Base-by-base conservation (phyloP, 2,329 filamentous ascomycete species). In the Fusarium nanum region DNA sequence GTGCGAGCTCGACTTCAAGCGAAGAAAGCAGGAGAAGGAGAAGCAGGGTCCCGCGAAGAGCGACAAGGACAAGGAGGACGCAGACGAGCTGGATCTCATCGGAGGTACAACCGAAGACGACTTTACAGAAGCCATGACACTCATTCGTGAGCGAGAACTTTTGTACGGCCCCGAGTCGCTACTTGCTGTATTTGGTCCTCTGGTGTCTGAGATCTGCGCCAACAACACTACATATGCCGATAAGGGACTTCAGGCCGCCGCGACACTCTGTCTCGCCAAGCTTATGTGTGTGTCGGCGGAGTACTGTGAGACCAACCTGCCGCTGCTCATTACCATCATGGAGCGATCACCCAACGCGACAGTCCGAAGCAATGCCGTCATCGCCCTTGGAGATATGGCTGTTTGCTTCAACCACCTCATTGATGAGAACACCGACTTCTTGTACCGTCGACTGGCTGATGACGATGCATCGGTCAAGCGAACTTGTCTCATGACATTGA, bases 371-470 rank as follows among this genome's bases (percentile, higher is more conserved):
- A 99, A 99, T 77, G 93, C 97, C 12, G 97, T 99, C 20, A 97
- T 99, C 73, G 95, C 96, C 1, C 89, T 99, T 1, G 96, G 96
- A 41, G 96, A 99, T 78, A 99, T 99, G 96, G 97, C 97, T 0
- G 96, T 99, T 23, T 98, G 94, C 86, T 99, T 99, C 87, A 99
- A 99, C 78, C 96, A 99, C 77, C 88, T 99, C 52, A 98, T 99
- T 73, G 97, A 99, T 77, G 97, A 99, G 82, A 98, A 99, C 80
- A 99, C 96, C 0, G 96, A 99, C 78, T 99, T 98, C 84, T 82
- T 99, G 44, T 99, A 99, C 81, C 91, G 96, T 22, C 90, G 97
- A 20, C 87, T 99, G 10, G 97, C 96, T 18, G 97, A 99, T 76
- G 84, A 88, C 18, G 94, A 98, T 74, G 88, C 89, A 23, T 95